A percentile compares a stretch with the other conserved stretches of the same genome.
Evolutionary conservation across 148 eudicot species (phyloP).

Genomic region (Persicaria tinctoria): DNA sequence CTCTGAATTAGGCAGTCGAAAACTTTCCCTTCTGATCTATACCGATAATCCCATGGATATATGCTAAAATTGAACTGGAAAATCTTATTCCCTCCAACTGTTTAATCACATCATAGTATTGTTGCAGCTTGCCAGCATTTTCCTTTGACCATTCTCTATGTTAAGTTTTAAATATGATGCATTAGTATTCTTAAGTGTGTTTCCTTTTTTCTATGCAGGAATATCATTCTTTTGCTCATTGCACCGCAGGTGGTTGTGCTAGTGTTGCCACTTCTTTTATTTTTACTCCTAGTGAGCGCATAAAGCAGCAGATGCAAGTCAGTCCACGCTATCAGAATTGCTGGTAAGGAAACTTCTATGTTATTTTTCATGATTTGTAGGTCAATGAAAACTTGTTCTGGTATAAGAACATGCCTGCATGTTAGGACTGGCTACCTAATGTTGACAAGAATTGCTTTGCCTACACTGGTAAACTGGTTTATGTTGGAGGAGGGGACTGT

Average conservation of each 20-base stretch:
- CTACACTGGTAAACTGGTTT: neutral
- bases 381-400: neutral
- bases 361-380: neutral
- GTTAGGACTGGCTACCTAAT: neutral
- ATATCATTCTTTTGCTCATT: conserved; percentile 81
- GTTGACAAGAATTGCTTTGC: neutral
- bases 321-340: conserved; percentile 76
- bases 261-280: conserved; percentile 93
- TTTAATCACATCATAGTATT: neutral
- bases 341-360: conserved; percentile 45
- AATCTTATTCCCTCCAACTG: neutral
- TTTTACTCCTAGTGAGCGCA: conserved; percentile 92
- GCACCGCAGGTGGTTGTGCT: conserved; percentile 93
- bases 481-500: neutral
- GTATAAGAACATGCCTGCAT: neutral
- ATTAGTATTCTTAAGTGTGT: conserved; percentile 2
- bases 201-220: conserved; percentile 41
- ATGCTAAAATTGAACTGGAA: neutral
- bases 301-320: conserved; percentile 99
- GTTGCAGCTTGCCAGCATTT: conserved; percentile 2
- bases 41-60: neutral
- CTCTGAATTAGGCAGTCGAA: neutral
- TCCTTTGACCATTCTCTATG: neutral
- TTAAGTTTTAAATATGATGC: neutral
- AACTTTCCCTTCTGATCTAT: neutral